Evolutionary conservation across 306 rosid genomes (phyloP), one percentile per base, ranked within the genome.

Genomic region (Gillenia trifoliata): DNA sequence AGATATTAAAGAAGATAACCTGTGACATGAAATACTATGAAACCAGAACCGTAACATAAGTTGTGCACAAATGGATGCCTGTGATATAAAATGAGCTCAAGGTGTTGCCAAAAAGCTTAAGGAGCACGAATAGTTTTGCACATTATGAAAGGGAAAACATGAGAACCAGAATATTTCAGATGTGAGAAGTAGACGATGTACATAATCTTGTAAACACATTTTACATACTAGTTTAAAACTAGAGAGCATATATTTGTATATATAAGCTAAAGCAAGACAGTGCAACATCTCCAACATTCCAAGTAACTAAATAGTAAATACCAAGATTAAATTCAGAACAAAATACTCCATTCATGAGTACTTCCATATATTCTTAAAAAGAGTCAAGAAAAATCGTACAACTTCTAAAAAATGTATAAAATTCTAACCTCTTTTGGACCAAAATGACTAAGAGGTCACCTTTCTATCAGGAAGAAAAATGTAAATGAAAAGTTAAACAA

Each of bases 1-100:
- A 77, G 78, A 72, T 55, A 76, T 71, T 41, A 45, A 71, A 73
- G 56, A 59, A 25, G 11, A 26, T 15, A 29, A 13, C 36, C 38
- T 10, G 40, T 22, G 22, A 11, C 45, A 40, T 6, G 25, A 38
- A 6, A 64, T 63, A 61, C 71, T 2, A 28, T 17, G 59, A 45
- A 68, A 68, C 47, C 30, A 61, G 29, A 61, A 61, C 11, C 6
- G 0, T 8, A 16, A 3, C 5, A 17, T 22, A 28, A 3, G 15
- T 28, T 29, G 38, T 3, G 30, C 52, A 66, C 54, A 68, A 16
- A 17, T 16, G 23, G 34, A 68, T 41, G 26, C 30, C 29, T 43
- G 5, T 12, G 31, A 22, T 5, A 66, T 36, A 23, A 36, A 34
- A n/a, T n/a, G 6, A 22, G 70, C 52, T 68, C 38, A 16, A 68